Evolutionary conservation across 78 protist species (phyloP), one percentile per base, ranked within the genome.

Genomic region (Guillardia theta): DNA sequence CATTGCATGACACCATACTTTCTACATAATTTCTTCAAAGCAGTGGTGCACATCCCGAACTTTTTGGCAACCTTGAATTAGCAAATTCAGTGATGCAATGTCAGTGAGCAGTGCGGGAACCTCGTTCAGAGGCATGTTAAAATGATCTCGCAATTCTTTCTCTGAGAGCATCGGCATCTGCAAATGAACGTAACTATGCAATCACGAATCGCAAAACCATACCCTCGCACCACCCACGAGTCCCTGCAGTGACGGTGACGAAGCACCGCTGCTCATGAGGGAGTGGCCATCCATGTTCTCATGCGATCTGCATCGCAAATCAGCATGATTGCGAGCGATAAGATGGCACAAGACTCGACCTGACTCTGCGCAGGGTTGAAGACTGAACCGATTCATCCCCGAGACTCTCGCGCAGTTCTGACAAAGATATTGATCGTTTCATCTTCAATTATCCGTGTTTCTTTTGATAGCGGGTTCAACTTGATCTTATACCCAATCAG

Each of bases 1-100:
- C 83, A 70, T 24, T 70, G 90, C 54, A 88, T 88, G 30, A 88
- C 62, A 5, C 93, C 93, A 10, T 88, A 88, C 64, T 88, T 88
- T 54, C 93, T 54, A 64, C 93, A 88, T 15, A 88, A 64, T 64
- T 88, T 88, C 54, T 88, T 88, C 46, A 88, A 33, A 10, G 76
- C 62, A 4, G 93, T 88, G 30, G 54, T 45, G 93, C 93, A 88
- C 62, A 88, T 48, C 5, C 93, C 93, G 39, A 27, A 78, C 39
- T 78, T 78, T 30, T 78, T 78, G 18, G 90, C 90, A n/a, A 78
- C 80, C 19, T 64, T 36, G 62, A 21, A 12, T 53, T 53, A 21
- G 62, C 62, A 18, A 12, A 53, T 53, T 53, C 33, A 12, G 12
- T 18, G 12, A 18, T 53, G 18, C 12, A 18, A 53, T 53, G 18